Base-by-base conservation (phyloP, 805 yeast species). In the Hermanozyma aechmeae region DNA sequence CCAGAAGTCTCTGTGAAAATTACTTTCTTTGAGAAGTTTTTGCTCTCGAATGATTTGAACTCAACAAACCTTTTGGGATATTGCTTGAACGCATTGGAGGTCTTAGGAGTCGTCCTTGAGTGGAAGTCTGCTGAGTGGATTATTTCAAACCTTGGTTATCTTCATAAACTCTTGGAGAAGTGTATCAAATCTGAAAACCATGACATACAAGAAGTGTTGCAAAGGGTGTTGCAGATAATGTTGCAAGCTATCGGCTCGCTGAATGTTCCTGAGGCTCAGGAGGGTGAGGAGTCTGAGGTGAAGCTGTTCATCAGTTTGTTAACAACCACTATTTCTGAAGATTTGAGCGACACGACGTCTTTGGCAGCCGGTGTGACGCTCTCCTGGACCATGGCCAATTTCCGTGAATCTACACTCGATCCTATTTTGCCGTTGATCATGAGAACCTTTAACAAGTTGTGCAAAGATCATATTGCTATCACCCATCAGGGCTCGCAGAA, bases 41-140 rank as follows among this genome's bases (percentile, higher is more conserved):
- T 92, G 30, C 73, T 82, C 13, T 76, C 83, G 17, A 76, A 83
- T 32, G 96, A 89, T 39, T 60, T 81, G 33, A 73, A 69, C 21
- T 70, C 85, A 10, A 68, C 75, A 20, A 77, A 77, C 35, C 67
- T 81, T 23, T 51, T 85, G 15, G 84, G 86, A 2, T 79, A 81
- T 42, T 82, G 95, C 42, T 61, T 87, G 45, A 93, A 92, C 55
- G 95, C 98, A 0, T 57, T 93, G 28, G 95, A 85, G 50, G 96
- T 92, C 0, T 64, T 92, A 25, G 77, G 79, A 8, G 82, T 86
- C 25, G 85, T 86, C 1, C 60, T 92, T 30, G 82, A 78, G 38
- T 82, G 85, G 69, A 82, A 82, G 53, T 52, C 75, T 2, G 54
- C 80, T 0, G 73, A 65, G 10, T 92, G 96, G 96, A 79, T 92